Evolutionary conservation across 768 basidiomycete genomes (phyloP).

Genomic region (Tylopilus intermedius): DNA sequence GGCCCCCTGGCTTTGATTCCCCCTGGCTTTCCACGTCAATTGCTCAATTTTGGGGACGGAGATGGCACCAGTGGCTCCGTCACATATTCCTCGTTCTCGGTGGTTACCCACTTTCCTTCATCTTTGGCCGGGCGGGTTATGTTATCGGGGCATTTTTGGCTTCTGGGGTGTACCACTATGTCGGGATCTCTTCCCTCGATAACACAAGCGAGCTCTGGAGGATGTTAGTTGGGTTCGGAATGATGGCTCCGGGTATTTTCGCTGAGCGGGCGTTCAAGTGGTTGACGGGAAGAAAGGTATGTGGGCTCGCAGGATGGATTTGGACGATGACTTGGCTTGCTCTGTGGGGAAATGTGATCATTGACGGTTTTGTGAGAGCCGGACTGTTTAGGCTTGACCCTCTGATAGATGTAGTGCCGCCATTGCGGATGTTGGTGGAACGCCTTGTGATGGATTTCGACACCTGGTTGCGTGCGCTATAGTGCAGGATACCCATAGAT

Average conservation of each 20-base stretch:
- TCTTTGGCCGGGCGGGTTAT: not conserved
- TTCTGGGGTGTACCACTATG: not conserved
- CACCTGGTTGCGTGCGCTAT: not conserved
- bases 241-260: not conserved
- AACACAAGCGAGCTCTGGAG: not conserved
- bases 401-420: not conserved
- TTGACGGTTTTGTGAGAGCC: not conserved
- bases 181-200: not conserved
- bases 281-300: not conserved
- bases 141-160: not conserved
- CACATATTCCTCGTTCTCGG: constrained; percentile 1
- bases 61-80: constrained; percentile 5
- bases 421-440: not conserved
- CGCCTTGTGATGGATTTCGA: not conserved
- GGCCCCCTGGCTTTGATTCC: constrained; percentile 2
- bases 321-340: not conserved
- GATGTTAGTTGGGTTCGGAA: not conserved
- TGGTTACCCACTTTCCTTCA: constrained; percentile 1
- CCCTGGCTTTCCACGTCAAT: constrained; percentile 1
- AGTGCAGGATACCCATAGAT: not conserved
- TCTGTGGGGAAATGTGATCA: not conserved
- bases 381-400: not conserved
- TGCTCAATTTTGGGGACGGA: not conserved
- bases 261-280: not conserved
- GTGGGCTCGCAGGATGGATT: not conserved